Evolutionary conservation across 441 rosid species (phyloP).

Genomic region (Populus tomentosa): DNA sequence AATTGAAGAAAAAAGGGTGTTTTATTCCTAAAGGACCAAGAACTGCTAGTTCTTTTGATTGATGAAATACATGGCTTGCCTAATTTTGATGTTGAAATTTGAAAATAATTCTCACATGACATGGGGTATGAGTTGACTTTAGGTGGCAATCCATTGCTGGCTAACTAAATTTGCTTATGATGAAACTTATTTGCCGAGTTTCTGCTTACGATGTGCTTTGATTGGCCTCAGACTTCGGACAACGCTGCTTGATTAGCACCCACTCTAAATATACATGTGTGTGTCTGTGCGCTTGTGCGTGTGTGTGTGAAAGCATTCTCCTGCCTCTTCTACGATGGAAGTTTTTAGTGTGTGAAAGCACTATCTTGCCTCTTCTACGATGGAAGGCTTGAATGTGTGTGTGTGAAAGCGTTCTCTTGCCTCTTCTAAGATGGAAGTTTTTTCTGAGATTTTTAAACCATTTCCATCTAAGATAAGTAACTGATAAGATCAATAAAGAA

Average conservation of each 20-base stretch:
- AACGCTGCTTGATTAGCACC: not conserved
- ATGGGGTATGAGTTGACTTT: not conserved
- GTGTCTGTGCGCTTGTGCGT: not conserved
- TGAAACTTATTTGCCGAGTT: not conserved
- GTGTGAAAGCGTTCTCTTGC: not conserved
- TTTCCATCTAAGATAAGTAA: not conserved
- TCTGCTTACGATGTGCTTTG: not conserved
- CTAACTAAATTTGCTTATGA: not conserved
- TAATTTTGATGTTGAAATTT: slow-evolving; percentile 3
- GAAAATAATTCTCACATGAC: not conserved
- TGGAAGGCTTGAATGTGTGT: no score
- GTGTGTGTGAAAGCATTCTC: not conserved
- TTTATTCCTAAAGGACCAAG: not conserved
- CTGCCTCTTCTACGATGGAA: no score
- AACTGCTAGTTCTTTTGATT: not conserved
- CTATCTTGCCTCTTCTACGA: no score
- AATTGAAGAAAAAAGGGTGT: not conserved
- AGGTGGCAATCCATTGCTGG: not conserved
- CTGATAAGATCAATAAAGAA: not conserved
- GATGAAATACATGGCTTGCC: not conserved
- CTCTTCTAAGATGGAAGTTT: not conserved
- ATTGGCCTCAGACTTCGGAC: not conserved
- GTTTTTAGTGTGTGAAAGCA: no score
- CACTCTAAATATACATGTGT: not conserved
- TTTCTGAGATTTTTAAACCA: not conserved